Evolutionary conservation across 768 basidiomycete genomes (phyloP).

Genomic region (Amanita rimosa): DNA sequence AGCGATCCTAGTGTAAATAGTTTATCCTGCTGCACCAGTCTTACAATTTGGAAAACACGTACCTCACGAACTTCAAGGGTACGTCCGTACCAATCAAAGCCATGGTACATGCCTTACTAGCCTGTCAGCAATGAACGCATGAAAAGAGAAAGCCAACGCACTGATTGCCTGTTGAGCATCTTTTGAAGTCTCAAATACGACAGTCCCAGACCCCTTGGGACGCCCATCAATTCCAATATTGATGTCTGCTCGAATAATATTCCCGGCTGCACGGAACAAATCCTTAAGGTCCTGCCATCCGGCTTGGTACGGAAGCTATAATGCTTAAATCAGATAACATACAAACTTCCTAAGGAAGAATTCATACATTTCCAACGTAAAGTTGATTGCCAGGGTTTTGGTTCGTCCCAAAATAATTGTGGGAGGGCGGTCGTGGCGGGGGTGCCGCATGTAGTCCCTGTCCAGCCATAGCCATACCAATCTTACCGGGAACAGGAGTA

Average conservation of each 20-base stretch:
- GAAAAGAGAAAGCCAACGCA: slow-evolving; percentile 26
- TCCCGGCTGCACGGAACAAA: slow-evolving; percentile 89
- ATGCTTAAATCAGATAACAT: neutral
- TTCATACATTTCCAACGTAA: slow-evolving; percentile 80
- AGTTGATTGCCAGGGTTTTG: slow-evolving; percentile 82
- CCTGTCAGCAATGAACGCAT: slow-evolving; percentile 1
- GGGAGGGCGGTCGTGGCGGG: slow-evolving; percentile 74
- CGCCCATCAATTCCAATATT: slow-evolving; percentile 88
- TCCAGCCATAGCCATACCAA: slow-evolving; percentile 94
- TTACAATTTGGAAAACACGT: slow-evolving; percentile 10
- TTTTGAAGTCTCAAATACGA: slow-evolving; percentile 85
- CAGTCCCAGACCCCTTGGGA: slow-evolving; percentile 96
- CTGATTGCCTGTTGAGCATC: slow-evolving; percentile 91
- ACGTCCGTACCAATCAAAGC: slow-evolving; percentile 95
- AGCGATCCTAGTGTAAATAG: slow-evolving; percentile 63
- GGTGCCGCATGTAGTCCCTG: slow-evolving; percentile 71
- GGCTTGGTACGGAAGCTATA: slow-evolving; percentile 88
- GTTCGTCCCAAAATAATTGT: slow-evolving; percentile 55
- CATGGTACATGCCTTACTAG: slow-evolving; percentile 84
- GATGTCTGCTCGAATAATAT: slow-evolving; percentile 92
- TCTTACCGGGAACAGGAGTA: slow-evolving; percentile 91
- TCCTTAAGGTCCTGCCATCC: slow-evolving; percentile 99
- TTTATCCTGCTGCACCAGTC: neutral
- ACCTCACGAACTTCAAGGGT: slow-evolving; percentile 94
- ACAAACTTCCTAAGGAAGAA: neutral